A percentile compares a stretch with the other conserved stretches of the same genome.
Conservation (phyloP, 495 filamentous ascomycete genomes). For the Antarctomyces pellizariae region DNA sequence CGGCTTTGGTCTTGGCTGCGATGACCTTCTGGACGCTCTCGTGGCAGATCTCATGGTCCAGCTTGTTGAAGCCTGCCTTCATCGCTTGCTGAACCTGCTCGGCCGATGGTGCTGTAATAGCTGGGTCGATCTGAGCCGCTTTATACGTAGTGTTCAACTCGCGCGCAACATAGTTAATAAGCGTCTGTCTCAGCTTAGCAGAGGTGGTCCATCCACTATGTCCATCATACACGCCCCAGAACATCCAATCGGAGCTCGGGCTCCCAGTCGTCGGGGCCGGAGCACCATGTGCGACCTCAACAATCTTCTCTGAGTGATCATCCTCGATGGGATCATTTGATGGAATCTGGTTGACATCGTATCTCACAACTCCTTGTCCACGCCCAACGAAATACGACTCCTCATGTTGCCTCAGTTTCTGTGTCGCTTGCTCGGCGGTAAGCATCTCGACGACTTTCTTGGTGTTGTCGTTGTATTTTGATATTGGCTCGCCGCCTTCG, state of each 20-base stretch:
- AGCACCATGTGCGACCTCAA: slow-evolving; percentile 45
- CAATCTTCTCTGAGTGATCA: slow-evolving; percentile 91
- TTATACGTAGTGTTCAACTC: slow-evolving; percentile 92
- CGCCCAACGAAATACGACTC: slow-evolving; percentile 78
- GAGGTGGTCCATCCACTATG: slow-evolving; percentile 98
- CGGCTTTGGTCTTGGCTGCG: slow-evolving; percentile 62
- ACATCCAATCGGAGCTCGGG: slow-evolving; percentile 85
- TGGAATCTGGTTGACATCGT: slow-evolving; percentile 84
- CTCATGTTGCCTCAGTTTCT: slow-evolving; percentile 71
- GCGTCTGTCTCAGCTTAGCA: slow-evolving; percentile 75
- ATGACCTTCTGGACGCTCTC: slow-evolving; percentile 71
- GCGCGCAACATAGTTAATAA: slow-evolving; percentile 78
- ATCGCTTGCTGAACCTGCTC: slow-evolving; percentile 76
- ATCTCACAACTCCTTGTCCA: slow-evolving; percentile 77
- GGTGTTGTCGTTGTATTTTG: slow-evolving; percentile 58
- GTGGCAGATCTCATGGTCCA: slow-evolving; percentile 86
- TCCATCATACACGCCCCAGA: slow-evolving; percentile 97
- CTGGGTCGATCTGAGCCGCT: slow-evolving; percentile 36
- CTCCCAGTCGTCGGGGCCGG: slow-evolving; percentile 20
- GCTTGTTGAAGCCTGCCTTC: slow-evolving; percentile 66
- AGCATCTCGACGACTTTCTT: slow-evolving; percentile 80
- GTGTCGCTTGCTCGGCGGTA: slow-evolving; percentile 81
- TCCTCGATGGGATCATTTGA: slow-evolving; percentile 98
- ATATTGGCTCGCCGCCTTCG: slow-evolving; percentile 58
- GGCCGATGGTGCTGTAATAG: slow-evolving; percentile 33